Base-by-base conservation (phyloP, 2,329 filamentous ascomycete species). In the Alternaria sp. region DNA sequence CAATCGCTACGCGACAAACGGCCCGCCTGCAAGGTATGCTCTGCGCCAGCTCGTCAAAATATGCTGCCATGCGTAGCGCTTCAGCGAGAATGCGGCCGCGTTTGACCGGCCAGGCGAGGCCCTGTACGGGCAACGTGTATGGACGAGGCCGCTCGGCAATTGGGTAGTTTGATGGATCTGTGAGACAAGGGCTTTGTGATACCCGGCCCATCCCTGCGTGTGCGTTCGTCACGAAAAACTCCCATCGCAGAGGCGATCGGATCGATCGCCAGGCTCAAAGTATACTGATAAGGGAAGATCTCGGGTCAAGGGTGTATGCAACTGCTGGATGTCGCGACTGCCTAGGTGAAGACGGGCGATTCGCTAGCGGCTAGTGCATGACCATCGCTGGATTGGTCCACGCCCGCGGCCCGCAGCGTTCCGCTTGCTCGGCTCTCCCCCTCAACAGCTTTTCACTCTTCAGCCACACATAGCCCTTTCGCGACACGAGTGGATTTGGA, bases 11-110 rank as follows among this genome's bases (percentile, higher is more conserved):
- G 62, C 54, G 50, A 47, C 36, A 23, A 43, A 44, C 65, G 58
- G 65, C 56, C 62, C 67, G 65, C 53, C 58, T 66, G 57, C 65
- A 66, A 66, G 62, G 62, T 50, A 55, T 57, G 44, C 65, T 62
- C 62, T 61, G 57, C 49, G 53, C 65, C 67, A 59, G 61, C 44
- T 50, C 57, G 51, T 65, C 36, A 45, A 63, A 58, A 30, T n/a
- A 56, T 23, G 49, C 52, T 60, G 52, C 21, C 13, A 54, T 61
- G 50, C 23, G 49, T 58, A 63, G 56, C 47, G 63, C 51, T 51
- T 63, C 61, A 43, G 46, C 40, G 36, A 43, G 43, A 30, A 50
- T 52, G 56, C 47, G 13, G 62, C 58, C 65, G 62, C 53, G 44
- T 62, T 62, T 60, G 62, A 62, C 62, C 62, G 56, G 53, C 47